Evolutionary conservation across 352 stramenopile genomes (phyloP).

Genomic region (Globisporangium radiosum): DNA sequence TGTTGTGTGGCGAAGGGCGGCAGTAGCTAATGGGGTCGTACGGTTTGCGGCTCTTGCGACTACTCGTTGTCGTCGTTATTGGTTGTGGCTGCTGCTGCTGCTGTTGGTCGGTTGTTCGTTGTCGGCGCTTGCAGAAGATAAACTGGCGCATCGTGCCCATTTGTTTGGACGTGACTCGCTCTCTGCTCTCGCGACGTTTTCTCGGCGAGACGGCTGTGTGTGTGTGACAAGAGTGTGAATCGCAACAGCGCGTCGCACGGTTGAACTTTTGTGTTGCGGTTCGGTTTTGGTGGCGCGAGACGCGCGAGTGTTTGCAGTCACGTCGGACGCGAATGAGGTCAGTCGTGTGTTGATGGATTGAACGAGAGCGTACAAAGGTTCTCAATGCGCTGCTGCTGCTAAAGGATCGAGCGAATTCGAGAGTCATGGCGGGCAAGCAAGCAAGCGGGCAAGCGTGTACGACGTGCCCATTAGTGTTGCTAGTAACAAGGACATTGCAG

Average conservation of each 20-base stretch:
- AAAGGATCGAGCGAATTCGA: not conserved
- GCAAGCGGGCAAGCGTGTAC: too few relatives aligned
- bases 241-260: too few relatives aligned
- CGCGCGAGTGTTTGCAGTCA: too few relatives aligned
- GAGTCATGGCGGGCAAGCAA: not conserved
- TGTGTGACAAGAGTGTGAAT: not conserved
- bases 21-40: not conserved
- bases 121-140: conserved; percentile 6
- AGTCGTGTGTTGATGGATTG: too few relatives aligned
- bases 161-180: too few relatives aligned
- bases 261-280: too few relatives aligned
- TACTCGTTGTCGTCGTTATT: too few relatives aligned
- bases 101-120: not conserved
- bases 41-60: not conserved
- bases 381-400: not conserved
- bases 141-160: conserved; percentile 11
- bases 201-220: not conserved
- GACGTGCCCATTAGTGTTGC: not conserved
- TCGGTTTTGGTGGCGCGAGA: too few relatives aligned
- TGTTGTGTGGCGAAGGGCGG: not conserved
- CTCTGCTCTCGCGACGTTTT: too few relatives aligned
- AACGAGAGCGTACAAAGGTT: too few relatives aligned
- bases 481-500: not conserved
- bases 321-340: too few relatives aligned
- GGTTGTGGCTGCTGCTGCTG: not conserved